Evolutionary conservation across 192 early-diverging fungal genomes (phyloP).

Genomic region (Thamnidium elegans): DNA sequence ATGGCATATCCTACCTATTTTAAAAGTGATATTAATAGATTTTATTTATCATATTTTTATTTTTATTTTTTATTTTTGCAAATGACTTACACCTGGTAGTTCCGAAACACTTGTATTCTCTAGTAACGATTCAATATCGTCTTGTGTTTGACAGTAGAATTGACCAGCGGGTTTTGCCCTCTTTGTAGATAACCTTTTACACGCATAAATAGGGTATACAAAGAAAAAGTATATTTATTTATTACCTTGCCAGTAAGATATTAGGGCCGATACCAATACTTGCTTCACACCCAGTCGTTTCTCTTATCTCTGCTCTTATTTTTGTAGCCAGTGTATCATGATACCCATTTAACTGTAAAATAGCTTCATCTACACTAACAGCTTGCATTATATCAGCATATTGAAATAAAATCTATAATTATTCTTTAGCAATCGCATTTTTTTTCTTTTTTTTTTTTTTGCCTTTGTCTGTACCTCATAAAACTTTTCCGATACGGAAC

Average conservation of each 20-base stretch:
- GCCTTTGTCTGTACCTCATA: slow-evolving; percentile 40
- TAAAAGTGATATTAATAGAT: neutral
- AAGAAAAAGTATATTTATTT: slow-evolving; percentile 17
- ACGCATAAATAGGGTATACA: neutral
- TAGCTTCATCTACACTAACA: slow-evolving; percentile 83
- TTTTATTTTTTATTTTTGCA: too few species aligned
- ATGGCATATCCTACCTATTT: slow-evolving; percentile 32
- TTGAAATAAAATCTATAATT: slow-evolving; percentile 52
- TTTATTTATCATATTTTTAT: neutral
- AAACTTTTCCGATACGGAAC: slow-evolving; percentile 52
- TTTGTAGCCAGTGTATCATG: slow-evolving; percentile 50
- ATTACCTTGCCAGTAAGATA: slow-evolving; percentile 70
- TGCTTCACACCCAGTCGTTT: slow-evolving; percentile 57
- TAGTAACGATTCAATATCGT: slow-evolving; percentile 21
- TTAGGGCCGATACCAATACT: slow-evolving; percentile 78
- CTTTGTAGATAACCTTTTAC: slow-evolving; percentile 58
- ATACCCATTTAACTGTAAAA: slow-evolving; percentile 61
- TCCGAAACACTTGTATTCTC: slow-evolving; percentile 36
- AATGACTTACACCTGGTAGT: slow-evolving; percentile 44
- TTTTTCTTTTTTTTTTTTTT: too few species aligned
- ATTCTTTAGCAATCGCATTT: neutral
- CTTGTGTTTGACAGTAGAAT: slow-evolving; percentile 22
- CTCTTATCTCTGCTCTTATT: slow-evolving; percentile 50
- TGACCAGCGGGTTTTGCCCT: slow-evolving; percentile 72
- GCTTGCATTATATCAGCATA: slow-evolving; percentile 71